phyloP scores from a whole-genome alignment of 2,329 filamentous ascomycete species.

The Xenoacremonium recifei region DNA sequence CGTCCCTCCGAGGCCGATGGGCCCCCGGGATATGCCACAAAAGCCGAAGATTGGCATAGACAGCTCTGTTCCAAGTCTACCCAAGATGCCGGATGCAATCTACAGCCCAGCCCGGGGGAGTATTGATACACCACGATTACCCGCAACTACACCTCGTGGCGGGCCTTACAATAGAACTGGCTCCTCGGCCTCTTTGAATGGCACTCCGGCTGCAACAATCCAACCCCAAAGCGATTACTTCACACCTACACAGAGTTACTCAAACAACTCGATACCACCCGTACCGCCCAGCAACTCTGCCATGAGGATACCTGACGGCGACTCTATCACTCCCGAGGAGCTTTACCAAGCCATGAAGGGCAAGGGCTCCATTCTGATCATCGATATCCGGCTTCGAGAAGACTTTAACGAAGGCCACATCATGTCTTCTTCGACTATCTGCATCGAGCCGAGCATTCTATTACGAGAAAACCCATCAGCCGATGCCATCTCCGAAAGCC shows the following conservation, averaged over 20 bases:
- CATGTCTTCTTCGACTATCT: conserved; percentile 78
- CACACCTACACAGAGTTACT: conserved; percentile 25
- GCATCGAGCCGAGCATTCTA: conserved; percentile 77
- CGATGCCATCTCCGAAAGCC: conserved; percentile 61
- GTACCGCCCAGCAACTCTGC: conserved; percentile 36
- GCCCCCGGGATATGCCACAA: conserved; percentile 54
- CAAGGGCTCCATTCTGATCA: conserved; percentile 66
- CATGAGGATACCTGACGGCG: conserved; percentile 51
- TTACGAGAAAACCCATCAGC: conserved; percentile 66
- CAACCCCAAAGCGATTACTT: conserved; percentile 33
- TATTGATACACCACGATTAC: conserved; percentile 62
- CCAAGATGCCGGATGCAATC: conserved; percentile 71
- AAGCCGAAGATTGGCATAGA: conserved; percentile 48
- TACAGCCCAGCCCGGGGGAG: conserved; percentile 77
- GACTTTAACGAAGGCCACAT: conserved; percentile 90
- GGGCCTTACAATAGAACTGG: conserved; percentile 61
- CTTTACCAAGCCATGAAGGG: conserved; percentile 67
- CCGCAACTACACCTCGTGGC: conserved; percentile 62
- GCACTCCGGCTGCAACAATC: conserved; percentile 26
- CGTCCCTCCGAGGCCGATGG: conserved; percentile 36
- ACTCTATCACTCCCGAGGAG: conserved; percentile 64
- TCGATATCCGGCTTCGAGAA: conserved; percentile 79
- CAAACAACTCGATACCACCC: conserved; percentile 26
- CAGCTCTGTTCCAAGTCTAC: conserved; percentile 56
- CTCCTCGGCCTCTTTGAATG: conserved; percentile 43